A percentile compares a stretch with the other conserved stretches of the same genome.
These are phyloP conservation scores for Boeremia lycopersici DNA, from an alignment of 2,329 filamentous ascomycete genomes.

Conservation along the genomic window DNA sequence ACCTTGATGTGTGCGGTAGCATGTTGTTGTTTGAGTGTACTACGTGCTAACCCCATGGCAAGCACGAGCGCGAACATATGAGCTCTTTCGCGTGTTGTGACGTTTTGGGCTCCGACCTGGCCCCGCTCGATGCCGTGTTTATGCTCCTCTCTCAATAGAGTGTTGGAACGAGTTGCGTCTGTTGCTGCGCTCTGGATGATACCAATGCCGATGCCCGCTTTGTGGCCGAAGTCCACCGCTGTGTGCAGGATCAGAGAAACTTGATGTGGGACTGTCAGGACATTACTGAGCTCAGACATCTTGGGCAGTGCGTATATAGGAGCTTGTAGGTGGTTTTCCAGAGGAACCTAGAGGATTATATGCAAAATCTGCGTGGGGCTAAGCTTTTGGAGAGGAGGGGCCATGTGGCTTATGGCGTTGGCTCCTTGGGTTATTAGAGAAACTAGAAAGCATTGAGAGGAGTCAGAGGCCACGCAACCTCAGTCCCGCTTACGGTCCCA, in stretches of 20 bases:
- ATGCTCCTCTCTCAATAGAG: slow-evolving; percentile 9
- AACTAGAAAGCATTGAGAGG: background rate
- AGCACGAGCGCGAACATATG: slow-evolving; percentile 17
- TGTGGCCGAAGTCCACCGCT: slow-evolving; percentile 12
- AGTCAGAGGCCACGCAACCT: background rate
- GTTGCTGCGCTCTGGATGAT: slow-evolving; percentile 16
- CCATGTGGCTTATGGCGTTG: slow-evolving; percentile 57
- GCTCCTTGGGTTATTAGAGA: background rate
- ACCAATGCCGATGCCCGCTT: slow-evolving; percentile 16
- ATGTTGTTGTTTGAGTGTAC: slow-evolving; percentile 16
- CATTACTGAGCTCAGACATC: slow-evolving; percentile 1
- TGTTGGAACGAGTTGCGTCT: slow-evolving; percentile 8
- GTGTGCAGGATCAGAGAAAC: slow-evolving; percentile 15
- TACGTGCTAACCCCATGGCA: slow-evolving; percentile 16
- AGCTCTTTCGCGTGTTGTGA: slow-evolving; percentile 19
- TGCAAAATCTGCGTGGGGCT: slow-evolving; percentile 52
- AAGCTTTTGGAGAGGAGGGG: background rate
- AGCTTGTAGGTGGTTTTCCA: background rate
- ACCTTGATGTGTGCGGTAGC: slow-evolving; percentile 7
- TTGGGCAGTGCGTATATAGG: background rate
- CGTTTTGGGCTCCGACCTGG: slow-evolving; percentile 11
- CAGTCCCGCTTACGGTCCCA: background rate
- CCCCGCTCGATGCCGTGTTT: slow-evolving; percentile 13
- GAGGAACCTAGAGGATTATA: background rate
- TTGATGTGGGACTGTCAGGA: background rate